Percentiles rank a stretch among this genome's conserved stretches.
phyloP scores from a whole-genome alignment of 768 basidiomycete species.

The Leccinum subtestaceum region DNA sequence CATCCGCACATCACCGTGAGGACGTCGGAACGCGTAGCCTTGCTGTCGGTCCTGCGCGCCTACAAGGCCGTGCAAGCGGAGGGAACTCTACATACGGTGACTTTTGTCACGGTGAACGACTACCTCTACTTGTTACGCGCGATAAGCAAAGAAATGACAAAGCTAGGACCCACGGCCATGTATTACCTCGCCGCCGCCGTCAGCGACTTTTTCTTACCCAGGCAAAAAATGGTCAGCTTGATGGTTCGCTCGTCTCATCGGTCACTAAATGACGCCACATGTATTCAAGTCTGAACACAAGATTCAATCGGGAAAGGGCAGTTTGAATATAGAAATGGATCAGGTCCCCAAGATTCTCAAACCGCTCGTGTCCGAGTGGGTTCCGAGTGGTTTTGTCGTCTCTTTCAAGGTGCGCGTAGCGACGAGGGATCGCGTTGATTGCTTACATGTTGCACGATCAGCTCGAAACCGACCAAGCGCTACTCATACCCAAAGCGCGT shows the following conservation, averaged over 20 bases:
- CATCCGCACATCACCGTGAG: conserved; percentile 62
- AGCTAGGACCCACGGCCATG: conserved; percentile 69
- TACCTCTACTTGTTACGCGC: conserved; percentile 91
- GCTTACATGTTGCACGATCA: conserved; percentile 31
- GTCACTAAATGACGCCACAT: not conserved
- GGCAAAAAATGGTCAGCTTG: conserved; percentile 77
- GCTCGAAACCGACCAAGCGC: conserved; percentile 86
- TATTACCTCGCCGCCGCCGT: conserved; percentile 98
- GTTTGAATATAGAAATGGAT: conserved; percentile 94
- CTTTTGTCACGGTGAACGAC: conserved; percentile 93
- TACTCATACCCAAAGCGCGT: conserved; percentile 89
- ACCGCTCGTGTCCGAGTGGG: conserved; percentile 94
- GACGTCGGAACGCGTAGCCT: conserved; percentile 56
- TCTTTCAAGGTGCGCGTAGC: conserved; percentile 84
- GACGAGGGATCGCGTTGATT: not conserved
- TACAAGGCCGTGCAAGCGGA: conserved; percentile 79
- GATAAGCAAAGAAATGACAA: conserved; percentile 73
- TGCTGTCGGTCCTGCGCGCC: conserved; percentile 68
- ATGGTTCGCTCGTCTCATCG: not conserved
- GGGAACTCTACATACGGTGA: conserved; percentile 78
- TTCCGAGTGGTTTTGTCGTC: conserved; percentile 83
- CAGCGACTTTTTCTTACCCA: conserved; percentile 95
- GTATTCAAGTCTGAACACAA: conserved; percentile 85
- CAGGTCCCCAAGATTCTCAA: conserved; percentile 96
- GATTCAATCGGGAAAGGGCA: conserved; percentile 96